Base-by-base conservation (phyloP, 1,139 yeast genomes). In the Sugiyamaella grinbergsii region DNA sequence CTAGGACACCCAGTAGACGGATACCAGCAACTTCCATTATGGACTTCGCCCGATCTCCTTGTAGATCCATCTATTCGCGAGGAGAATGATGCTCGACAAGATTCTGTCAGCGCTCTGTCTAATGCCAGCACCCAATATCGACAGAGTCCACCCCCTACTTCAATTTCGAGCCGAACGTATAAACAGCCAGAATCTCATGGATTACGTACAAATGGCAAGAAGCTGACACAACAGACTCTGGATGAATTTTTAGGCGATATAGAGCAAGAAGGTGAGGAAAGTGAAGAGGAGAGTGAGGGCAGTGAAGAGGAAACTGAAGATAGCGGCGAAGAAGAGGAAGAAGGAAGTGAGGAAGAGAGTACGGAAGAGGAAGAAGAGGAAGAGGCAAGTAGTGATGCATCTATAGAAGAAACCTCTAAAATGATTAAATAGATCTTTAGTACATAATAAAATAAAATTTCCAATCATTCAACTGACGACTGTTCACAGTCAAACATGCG, bases 241-340 rank as follows among this genome's bases (percentile, higher is more conserved):
- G 96, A 90, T 62, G 96, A 90, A 54, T 89, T 89, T 65, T 85
- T 90, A 62, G 87, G 85, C 16, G 84, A 81, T 46, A 76, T 76
- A 1, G 24, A 54, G 23, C 34, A 52, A 5, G 64, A 69, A 45
- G 60, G 42, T 2, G 67, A 57, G 10, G 68, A 65, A 3, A 59
- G 51, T 19, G 63, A 43, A 1, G 57, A 48, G 8, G 57, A 43
- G 15, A 53, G 41, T 4, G 55, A 47, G 4, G 51, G 52, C 11
- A 53, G 45, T 4, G 64, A 58, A 10, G 60, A 51, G 2, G 63
- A 54, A 3, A 65, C 49, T 6, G 56, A 52, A 7, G 60, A 56
- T 3, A 53, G 42, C 2, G 58, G 52, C 0, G 63, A 58, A 10
- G 65, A 58, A 2, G 69, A 61, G 5, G 65, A 59, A 1, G 63